Percentiles rank a stretch among this genome's conserved stretches.
phyloP scores from a whole-genome alignment of 2,329 filamentous ascomycete species.

The Cadophora gregata region DNA sequence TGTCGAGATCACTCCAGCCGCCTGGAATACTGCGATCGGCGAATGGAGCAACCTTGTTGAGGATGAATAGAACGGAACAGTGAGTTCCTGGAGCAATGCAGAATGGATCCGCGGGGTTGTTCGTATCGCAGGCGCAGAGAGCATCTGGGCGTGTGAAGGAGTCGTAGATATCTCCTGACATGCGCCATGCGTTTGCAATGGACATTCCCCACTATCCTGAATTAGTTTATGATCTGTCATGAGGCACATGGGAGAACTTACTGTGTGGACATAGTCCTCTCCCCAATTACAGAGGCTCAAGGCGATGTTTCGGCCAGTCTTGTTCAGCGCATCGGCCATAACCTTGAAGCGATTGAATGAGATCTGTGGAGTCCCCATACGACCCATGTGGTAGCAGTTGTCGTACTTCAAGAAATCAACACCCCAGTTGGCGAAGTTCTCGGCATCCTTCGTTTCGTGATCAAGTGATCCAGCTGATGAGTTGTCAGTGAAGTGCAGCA shows the following conservation, averaged over 20 bases:
- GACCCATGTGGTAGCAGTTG: slow-evolving; percentile 59
- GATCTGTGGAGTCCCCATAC: slow-evolving; percentile 46
- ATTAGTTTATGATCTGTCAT: neutral
- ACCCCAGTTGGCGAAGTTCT: slow-evolving; percentile 55
- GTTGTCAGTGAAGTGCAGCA: neutral
- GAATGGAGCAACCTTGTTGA: slow-evolving; percentile 31
- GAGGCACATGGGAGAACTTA: neutral
- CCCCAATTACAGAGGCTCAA: slow-evolving; percentile 52
- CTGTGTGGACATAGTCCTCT: slow-evolving; percentile 48
- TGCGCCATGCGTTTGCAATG: slow-evolving; percentile 48
- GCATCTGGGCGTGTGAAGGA: slow-evolving; percentile 37
- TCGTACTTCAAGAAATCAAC: slow-evolving; percentile 59
- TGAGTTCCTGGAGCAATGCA: slow-evolving; percentile 33
- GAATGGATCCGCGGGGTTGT: slow-evolving; percentile 24
- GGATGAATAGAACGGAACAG: slow-evolving; percentile 31
- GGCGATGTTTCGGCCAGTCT: slow-evolving; percentile 43
- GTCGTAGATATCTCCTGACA: slow-evolving; percentile 47
- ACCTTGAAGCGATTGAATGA: slow-evolving; percentile 39
- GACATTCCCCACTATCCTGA: slow-evolving; percentile 44
- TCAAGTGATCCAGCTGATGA: slow-evolving; percentile 43
- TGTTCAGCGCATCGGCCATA: slow-evolving; percentile 43
- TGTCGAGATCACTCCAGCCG: slow-evolving; percentile 36
- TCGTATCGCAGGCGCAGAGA: slow-evolving; percentile 30
- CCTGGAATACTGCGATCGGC: slow-evolving; percentile 29
- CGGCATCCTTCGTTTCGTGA: slow-evolving; percentile 55